A percentile compares a stretch with the other conserved stretches of the same genome.
Conservation (phyloP, 495 filamentous ascomycete species). For the Polyplosphaeria fusca region DNA sequence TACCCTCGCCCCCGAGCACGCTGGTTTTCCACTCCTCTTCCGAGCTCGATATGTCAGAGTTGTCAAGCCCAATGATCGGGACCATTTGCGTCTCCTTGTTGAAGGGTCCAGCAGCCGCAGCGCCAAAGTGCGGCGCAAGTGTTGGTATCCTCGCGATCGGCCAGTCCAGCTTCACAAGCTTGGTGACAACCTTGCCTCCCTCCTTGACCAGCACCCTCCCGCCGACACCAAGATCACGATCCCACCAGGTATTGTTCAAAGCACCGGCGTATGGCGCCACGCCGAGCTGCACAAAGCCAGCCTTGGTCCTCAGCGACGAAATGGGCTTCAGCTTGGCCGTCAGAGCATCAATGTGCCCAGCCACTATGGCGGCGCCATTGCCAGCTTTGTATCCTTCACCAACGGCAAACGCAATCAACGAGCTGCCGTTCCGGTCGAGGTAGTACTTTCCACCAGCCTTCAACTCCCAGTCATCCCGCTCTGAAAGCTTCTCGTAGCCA, state of each 20-base stretch:
- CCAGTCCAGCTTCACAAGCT: slow-evolving; percentile 87
- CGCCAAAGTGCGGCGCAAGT: slow-evolving; percentile 89
- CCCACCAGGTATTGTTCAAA: slow-evolving; percentile 88
- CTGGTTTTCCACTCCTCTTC: slow-evolving; percentile 37
- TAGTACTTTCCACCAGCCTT: slow-evolving; percentile 84
- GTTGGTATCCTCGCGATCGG: slow-evolving; percentile 92
- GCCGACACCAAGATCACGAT: slow-evolving; percentile 85
- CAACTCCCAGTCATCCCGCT: slow-evolving; percentile 79
- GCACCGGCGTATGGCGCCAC: slow-evolving; percentile 90
- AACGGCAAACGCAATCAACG: slow-evolving; percentile 81
- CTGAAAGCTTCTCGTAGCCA: slow-evolving; percentile 75
- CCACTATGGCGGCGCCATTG: slow-evolving; percentile 76
- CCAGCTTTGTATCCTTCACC: slow-evolving; percentile 79
- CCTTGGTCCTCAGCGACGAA: slow-evolving; percentile 70
- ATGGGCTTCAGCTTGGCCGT: slow-evolving; percentile 87
- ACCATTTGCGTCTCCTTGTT: slow-evolving; percentile 94
- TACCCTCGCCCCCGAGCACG: slow-evolving; percentile 46
- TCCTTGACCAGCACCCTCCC: slow-evolving; percentile 84
- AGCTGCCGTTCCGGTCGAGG: slow-evolving; percentile 78
- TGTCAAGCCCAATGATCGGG: slow-evolving; percentile 87
- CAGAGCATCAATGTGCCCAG: slow-evolving; percentile 88
- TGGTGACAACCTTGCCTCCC: slow-evolving; percentile 72
- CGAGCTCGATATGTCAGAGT: slow-evolving; percentile 51
- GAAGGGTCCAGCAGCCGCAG: slow-evolving; percentile 68
- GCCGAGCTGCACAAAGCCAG: slow-evolving; percentile 84